Percentiles rank a stretch among this genome's conserved stretches.
These are phyloP conservation scores for Breviolum minutum DNA, from an alignment of 73 alveolate species.

Conservation along the genomic window DNA sequence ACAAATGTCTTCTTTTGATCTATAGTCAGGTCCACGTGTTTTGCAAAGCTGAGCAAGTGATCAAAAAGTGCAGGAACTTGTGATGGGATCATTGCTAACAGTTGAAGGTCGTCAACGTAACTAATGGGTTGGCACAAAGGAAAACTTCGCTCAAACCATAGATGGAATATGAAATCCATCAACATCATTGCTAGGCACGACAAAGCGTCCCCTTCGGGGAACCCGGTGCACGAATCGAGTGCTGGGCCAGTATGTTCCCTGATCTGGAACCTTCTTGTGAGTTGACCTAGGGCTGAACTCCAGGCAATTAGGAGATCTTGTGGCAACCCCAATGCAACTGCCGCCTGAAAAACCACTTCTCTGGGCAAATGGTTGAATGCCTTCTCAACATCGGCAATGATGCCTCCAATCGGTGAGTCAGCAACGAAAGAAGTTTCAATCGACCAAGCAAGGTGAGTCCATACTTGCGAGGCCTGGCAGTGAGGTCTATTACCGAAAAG, in stretches of 20 bases:
- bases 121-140: background rate
- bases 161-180: background rate
- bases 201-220: background rate
- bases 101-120: background rate
- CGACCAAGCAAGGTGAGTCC: background rate
- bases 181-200: background rate
- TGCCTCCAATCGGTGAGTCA: background rate
- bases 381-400: background rate
- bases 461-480: background rate
- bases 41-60: background rate
- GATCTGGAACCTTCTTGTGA: background rate
- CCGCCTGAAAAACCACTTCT: background rate
- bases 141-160: background rate
- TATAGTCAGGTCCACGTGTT: background rate
- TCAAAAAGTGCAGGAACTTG: background rate
- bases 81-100: background rate
- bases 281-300: background rate
- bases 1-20: background rate
- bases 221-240: background rate
- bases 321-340: background rate
- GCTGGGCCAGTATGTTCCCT: background rate
- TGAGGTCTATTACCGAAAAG: background rate
- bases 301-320: background rate
- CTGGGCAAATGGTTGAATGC: background rate
- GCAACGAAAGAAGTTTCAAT: background rate